These are phyloP conservation scores for Sordariomycetes sp. DNA, from an alignment of 2,329 filamentous ascomycete genomes.

Conservation along the genomic window DNA sequence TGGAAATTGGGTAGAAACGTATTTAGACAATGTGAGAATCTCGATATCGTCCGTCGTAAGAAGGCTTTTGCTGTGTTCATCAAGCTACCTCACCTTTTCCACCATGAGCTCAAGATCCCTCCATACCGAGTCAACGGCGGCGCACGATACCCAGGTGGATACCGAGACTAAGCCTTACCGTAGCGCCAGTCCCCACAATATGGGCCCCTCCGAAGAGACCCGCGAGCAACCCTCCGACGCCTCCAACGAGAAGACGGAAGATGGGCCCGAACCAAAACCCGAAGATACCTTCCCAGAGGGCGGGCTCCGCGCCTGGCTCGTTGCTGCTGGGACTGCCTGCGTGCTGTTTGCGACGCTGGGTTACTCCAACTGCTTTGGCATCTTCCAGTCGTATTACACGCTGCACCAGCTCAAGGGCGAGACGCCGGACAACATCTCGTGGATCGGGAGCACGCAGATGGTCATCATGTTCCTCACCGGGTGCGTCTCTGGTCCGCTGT, in stretches of 20 bases:
- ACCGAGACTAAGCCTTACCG: too few relatives aligned
- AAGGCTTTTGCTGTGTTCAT: too few relatives aligned
- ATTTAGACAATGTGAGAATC: too few relatives aligned
- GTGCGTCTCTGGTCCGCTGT: slow-evolving; percentile 23
- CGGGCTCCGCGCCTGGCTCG: slow-evolving; percentile 27
- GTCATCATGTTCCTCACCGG: slow-evolving; percentile 12
- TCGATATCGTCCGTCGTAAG: too few relatives aligned
- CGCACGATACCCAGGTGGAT: too few relatives aligned
- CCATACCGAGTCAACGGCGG: too few relatives aligned
- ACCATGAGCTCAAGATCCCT: too few relatives aligned
- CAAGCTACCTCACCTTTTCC: too few relatives aligned
- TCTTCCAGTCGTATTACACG: slow-evolving; percentile 26
- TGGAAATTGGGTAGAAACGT: background rate
- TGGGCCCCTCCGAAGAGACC: too few relatives aligned
- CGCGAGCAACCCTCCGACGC: too few relatives aligned
- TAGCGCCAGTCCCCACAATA: too few relatives aligned
- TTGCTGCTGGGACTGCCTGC: slow-evolving; percentile 20
- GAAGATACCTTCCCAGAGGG: slow-evolving; percentile 15
- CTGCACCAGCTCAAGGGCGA: slow-evolving; percentile 19
- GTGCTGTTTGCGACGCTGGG: slow-evolving; percentile 14
- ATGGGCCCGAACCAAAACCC: background rate
- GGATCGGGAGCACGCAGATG: background rate
- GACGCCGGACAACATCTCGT: slow-evolving; percentile 18
- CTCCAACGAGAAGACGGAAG: too few relatives aligned
- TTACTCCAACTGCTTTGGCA: slow-evolving; percentile 21